Conservation (phyloP, 768 basidiomycete genomes). For the Peribolospora kevripleyi region DNA sequence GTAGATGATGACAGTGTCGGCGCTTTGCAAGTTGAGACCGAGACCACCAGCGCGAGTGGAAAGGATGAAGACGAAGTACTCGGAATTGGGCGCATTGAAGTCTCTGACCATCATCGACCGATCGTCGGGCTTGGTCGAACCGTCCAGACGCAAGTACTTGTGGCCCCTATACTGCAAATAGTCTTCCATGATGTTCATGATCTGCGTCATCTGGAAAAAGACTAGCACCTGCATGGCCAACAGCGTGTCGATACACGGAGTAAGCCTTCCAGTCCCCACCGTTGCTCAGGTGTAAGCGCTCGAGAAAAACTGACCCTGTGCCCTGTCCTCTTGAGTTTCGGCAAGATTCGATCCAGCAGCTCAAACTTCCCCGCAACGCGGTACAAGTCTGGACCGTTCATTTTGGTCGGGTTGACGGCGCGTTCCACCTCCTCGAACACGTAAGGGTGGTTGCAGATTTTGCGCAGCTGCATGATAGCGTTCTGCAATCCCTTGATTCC, state of each 20-base stretch:
- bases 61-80: slow-evolving; percentile 43
- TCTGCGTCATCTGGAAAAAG: slow-evolving; percentile 99
- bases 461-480: slow-evolving; percentile 86
- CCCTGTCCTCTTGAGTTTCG: slow-evolving; percentile 76
- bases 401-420: slow-evolving; percentile 58
- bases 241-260: slow-evolving; percentile 2
- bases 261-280: not conserved
- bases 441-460: slow-evolving; percentile 94
- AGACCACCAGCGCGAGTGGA: slow-evolving; percentile 60
- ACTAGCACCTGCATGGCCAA: slow-evolving; percentile 47
- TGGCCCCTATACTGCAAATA: slow-evolving; percentile 40
- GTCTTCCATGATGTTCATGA: slow-evolving; percentile 82
- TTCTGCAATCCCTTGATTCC: slow-evolving; percentile 87
- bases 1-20: slow-evolving; percentile 85
- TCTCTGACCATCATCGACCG: slow-evolving; percentile 61
- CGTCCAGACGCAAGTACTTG: slow-evolving; percentile 79
- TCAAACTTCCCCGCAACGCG: slow-evolving; percentile 85
- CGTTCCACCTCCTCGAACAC: slow-evolving; percentile 87
- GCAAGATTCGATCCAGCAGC: slow-evolving; percentile 64
- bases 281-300: not conserved
- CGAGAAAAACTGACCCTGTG: slow-evolving; percentile 40
- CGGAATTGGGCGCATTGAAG: slow-evolving; percentile 53
- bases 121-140: slow-evolving; percentile 49
- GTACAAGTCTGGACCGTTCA: slow-evolving; percentile 49
- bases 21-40: slow-evolving; percentile 81